A percentile compares a stretch with the other conserved stretches of the same genome.
These are phyloP conservation scores for Lanmaoa rubissima DNA, from an alignment of 768 basidiomycete genomes.

Conservation along the genomic window DNA sequence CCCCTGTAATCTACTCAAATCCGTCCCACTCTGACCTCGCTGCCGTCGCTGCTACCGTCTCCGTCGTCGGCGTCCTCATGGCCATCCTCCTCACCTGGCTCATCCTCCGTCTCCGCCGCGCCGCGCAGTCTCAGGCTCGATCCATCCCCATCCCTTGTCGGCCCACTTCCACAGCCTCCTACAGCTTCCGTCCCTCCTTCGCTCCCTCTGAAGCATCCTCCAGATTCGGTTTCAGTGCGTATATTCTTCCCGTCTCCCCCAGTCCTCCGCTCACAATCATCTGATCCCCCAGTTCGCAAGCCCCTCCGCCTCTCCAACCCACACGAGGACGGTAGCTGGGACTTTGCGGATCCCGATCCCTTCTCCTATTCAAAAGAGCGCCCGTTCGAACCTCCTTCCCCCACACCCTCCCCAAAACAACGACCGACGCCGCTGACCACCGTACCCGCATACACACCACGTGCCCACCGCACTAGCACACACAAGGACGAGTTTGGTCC, in stretches of 20 bases:
- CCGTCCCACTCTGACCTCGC: constrained; percentile 15
- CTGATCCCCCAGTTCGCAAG: constrained; percentile 18
- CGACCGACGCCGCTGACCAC: constrained; percentile 16
- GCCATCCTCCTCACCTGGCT: background rate
- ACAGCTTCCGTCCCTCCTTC: constrained; percentile 22
- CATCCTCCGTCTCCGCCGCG: constrained; percentile 3
- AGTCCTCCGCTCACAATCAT: background rate
- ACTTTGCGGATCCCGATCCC: constrained; percentile 32
- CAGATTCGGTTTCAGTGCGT: constrained; percentile 30
- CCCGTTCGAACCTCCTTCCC: background rate
- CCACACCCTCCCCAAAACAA: constrained; percentile 1
- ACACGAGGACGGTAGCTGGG: constrained; percentile 25
- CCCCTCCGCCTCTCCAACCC: constrained; percentile 23
- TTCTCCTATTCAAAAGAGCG: constrained; percentile 2
- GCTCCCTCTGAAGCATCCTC: constrained; percentile 27
- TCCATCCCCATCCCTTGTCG: constrained; percentile 3
- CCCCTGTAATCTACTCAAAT: constrained; percentile 4
- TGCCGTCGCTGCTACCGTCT: constrained; percentile 23
- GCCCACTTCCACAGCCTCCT: constrained; percentile 5
- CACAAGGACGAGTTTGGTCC: constrained; percentile 22
- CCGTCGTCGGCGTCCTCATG: constrained; percentile 15
- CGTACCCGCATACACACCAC: constrained; percentile 5
- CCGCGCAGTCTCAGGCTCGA: background rate
- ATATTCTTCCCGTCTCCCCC: background rate
- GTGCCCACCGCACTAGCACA: constrained; percentile 13